Evolutionary conservation across 495 filamentous ascomycete species (phyloP), one percentile per base, ranked within the genome.

Genomic region (Cudoniella acicularis): DNA sequence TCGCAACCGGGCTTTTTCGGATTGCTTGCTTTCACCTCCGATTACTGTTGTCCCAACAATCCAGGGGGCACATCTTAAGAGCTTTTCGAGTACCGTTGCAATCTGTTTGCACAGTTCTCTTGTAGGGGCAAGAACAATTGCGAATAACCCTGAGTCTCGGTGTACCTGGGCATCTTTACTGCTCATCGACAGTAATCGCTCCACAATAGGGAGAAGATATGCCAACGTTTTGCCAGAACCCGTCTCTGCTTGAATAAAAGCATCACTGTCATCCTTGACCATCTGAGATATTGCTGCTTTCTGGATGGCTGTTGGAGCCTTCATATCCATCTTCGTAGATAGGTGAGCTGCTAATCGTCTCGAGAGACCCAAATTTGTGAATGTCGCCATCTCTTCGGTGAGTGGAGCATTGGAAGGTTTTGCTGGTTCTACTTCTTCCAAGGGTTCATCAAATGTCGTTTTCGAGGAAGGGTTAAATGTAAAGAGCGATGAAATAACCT

Each of bases 201-300:
- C 87, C 17, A 98, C 86, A 40, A 98, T 89, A 1, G 94, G 94
- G 3, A 98, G 70, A 10, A 97, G 78, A 69, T 98, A 98, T 30
- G 94, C 92, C 49, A 98, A 72, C 3, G 94, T 98, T 73, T 98
- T 98, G 68, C 94, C 94, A 0, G 95, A 98, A 27, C 94, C 94
- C 0, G 94, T 98, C 72, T 98, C 88, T 13, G 95, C 95, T 70
- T 97, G 94, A 23, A 98, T 87, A 67, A 97, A 98, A 16, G 93
- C 94, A 77, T 98, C 94, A 41, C 79, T 83, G 64, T 96, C 88
- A 45, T 89, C 87, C 53, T 86, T 88, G 57, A 95, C 72, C 27
- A 98, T 70, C 59, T 89, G 81, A 16, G 87, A 79, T 46, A 98
- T 86, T 0, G 91, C 88, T 48, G 86, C 87, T 63, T 90, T 94